phyloP scores from a whole-genome alignment of 441 rosid species.

The Pelargonium fulgidum region DNA sequence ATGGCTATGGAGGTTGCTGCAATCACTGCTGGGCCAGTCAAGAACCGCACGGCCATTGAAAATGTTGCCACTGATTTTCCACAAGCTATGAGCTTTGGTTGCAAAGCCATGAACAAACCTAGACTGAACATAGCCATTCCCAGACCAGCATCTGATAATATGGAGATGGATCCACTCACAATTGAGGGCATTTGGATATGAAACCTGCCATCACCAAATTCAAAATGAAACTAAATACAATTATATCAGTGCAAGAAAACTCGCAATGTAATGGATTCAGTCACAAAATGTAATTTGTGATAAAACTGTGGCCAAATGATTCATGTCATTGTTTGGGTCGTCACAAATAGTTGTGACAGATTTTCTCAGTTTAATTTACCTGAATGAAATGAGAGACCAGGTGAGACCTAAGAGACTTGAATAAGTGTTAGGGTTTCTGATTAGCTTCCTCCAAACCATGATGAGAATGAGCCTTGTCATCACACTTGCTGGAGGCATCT shows the following conservation, averaged over 20 bases:
- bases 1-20: conserved; percentile 86
- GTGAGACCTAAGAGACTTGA: conserved; percentile 67
- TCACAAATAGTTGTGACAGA: no score
- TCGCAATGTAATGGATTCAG: not conserved
- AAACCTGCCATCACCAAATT: conserved; percentile 37
- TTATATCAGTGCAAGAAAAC: no score
- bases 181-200: conserved; percentile 71
- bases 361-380: no score
- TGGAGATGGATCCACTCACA: conserved; percentile 61
- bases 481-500: conserved; percentile 89
- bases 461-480: conserved; percentile 72
- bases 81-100: conserved; percentile 79
- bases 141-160: conserved; percentile 77
- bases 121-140: conserved; percentile 97
- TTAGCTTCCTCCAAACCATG: conserved; percentile 91
- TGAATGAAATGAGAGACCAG: conserved; percentile 80
- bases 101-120: conserved; percentile 85
- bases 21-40: conserved; percentile 86
- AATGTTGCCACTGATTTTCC: conserved; percentile 80
- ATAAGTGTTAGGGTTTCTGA: conserved; percentile 87
- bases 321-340: no score
- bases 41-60: conserved; percentile 84
- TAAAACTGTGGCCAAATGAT: no score
- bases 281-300: no score
- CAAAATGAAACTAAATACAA: no score